phyloP scores from a whole-genome alignment of 495 filamentous ascomycete genomes.

The Saxispiralis lemnorum region DNA sequence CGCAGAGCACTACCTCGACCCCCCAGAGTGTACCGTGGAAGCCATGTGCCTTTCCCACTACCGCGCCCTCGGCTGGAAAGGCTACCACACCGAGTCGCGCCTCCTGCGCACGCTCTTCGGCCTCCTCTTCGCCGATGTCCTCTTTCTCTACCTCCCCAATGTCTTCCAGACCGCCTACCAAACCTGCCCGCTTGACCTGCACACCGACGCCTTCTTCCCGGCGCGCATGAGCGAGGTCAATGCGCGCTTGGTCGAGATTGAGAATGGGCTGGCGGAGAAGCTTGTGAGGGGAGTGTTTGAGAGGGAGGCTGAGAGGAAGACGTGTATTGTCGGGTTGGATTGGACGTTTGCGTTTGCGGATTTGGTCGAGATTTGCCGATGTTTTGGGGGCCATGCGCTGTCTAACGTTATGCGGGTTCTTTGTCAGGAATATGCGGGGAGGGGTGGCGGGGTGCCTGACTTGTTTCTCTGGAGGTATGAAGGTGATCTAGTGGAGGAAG shows the following conservation, averaged over 20 bases:
- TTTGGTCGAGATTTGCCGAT: slow-evolving; percentile 60
- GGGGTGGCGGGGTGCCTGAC: slow-evolving; percentile 82
- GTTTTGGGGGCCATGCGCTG: slow-evolving; percentile 63
- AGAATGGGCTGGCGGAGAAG: slow-evolving; percentile 34
- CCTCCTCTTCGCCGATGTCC: slow-evolving; percentile 80
- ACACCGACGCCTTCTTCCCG: slow-evolving; percentile 86
- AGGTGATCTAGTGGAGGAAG: slow-evolving; percentile 6
- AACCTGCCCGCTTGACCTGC: slow-evolving; percentile 79
- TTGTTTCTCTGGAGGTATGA: slow-evolving; percentile 62
- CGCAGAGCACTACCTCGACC: slow-evolving; percentile 33
- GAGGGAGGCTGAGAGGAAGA: slow-evolving; percentile 45
- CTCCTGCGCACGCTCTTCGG: slow-evolving; percentile 81
- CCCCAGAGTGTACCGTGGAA: slow-evolving; percentile 65
- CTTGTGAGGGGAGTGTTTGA: slow-evolving; percentile 51
- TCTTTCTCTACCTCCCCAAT: slow-evolving; percentile 87
- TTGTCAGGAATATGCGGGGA: slow-evolving; percentile 79
- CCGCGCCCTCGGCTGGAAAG: slow-evolving; percentile 71
- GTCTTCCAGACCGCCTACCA: slow-evolving; percentile 94
- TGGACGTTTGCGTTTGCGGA: slow-evolving; percentile 78
- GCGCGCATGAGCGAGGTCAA: slow-evolving; percentile 76
- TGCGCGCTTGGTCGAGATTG: slow-evolving; percentile 63
- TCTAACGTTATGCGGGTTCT: slow-evolving; percentile 75
- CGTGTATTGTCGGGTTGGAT: slow-evolving; percentile 76
- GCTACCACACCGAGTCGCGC: slow-evolving; percentile 81
- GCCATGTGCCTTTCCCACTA: slow-evolving; percentile 85